Conservation (phyloP, 2,329 filamentous ascomycete genomes). For the Cladorrhinum sp. region DNA sequence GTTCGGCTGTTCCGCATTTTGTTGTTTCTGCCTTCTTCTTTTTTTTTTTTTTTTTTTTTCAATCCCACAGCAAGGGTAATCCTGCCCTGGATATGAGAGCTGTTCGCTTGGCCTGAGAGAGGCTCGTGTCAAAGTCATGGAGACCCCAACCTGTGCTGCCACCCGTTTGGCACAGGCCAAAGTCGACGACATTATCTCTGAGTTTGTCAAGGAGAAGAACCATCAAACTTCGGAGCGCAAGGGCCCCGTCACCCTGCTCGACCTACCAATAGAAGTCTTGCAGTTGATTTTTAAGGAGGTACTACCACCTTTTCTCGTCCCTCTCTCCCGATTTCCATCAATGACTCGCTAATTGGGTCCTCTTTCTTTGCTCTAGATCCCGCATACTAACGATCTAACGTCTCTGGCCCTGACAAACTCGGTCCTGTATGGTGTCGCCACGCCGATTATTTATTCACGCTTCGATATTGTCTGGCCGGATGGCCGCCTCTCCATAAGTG, state of each 20-base stretch:
- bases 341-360: slow-evolving; percentile 1
- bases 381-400: slow-evolving; percentile 77
- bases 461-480: slow-evolving; percentile 91
- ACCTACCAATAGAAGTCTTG: slow-evolving; percentile 74
- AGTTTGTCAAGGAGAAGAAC: slow-evolving; percentile 57
- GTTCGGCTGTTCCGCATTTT: too few species aligned
- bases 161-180: slow-evolving; percentile 21
- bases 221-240: slow-evolving; percentile 52
- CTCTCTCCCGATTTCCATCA: neutral
- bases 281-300: slow-evolving; percentile 78
- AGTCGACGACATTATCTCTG: slow-evolving; percentile 33
- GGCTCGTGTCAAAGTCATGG: slow-evolving; percentile 17
- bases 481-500: slow-evolving; percentile 59
- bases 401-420: slow-evolving; percentile 76
- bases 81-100: slow-evolving; percentile 11
- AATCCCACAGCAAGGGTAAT: slow-evolving; percentile 3
- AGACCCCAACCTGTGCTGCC: slow-evolving; percentile 20
- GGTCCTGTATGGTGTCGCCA: slow-evolving; percentile 68
- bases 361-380: slow-evolving; percentile 51
- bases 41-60: neutral
- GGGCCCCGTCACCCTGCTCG: slow-evolving; percentile 62
- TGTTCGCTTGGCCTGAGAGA: slow-evolving; percentile 10
- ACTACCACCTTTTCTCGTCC: slow-evolving; percentile 22
- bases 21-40: too few species aligned
- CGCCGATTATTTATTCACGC: slow-evolving; percentile 76